A percentile compares a stretch with the other conserved stretches of the same genome.
Evolutionary conservation across 176 grass and related monocot species (phyloP).

Genomic region (Poa annua): DNA sequence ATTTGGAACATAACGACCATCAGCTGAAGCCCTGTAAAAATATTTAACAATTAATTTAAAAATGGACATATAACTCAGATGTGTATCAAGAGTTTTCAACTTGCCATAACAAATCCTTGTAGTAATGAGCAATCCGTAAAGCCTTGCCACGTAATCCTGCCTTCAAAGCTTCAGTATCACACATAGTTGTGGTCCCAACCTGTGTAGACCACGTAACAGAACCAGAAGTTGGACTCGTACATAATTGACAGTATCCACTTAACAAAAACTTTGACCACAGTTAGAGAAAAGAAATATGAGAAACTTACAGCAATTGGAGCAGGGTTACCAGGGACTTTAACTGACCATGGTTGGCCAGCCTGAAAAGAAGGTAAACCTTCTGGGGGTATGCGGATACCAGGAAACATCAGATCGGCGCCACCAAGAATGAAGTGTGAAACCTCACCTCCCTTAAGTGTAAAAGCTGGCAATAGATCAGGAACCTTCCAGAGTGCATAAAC

Average conservation of each 20-base stretch:
- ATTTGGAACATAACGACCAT: conserved; percentile 82
- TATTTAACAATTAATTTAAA: conserved; percentile 31
- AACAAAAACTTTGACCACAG: conserved; percentile 2
- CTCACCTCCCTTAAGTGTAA: conserved; percentile 89
- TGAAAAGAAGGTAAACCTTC: conserved; percentile 85
- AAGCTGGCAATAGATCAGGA: conserved; percentile 80
- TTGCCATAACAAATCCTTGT: conserved; percentile 88
- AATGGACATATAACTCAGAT: conserved; percentile 11
- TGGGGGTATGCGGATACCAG: conserved; percentile 76
- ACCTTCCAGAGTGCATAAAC: conserved; percentile 94
- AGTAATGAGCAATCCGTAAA: conserved; percentile 80
- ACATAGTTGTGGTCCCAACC: conserved; percentile 87
- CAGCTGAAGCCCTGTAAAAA: conserved; percentile 80
- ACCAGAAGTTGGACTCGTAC: conserved; percentile 27
- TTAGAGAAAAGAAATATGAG: conserved; percentile 18
- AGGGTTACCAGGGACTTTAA: conserved; percentile 89
- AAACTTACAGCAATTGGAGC: conserved; percentile 90
- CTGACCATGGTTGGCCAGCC: conserved; percentile 84
- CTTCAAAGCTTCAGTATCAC: conserved; percentile 64
- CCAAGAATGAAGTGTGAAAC: conserved; percentile 79
- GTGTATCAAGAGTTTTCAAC: conserved; percentile 40
- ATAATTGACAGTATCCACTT: conserved; percentile 32
- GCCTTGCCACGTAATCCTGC: conserved; percentile 91
- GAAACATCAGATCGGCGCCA: conserved; percentile 99
- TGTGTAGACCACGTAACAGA: conserved; percentile 33